Base-by-base conservation (phyloP, 148 eudicot genomes). In the Chenopodium quinoa region DNA sequence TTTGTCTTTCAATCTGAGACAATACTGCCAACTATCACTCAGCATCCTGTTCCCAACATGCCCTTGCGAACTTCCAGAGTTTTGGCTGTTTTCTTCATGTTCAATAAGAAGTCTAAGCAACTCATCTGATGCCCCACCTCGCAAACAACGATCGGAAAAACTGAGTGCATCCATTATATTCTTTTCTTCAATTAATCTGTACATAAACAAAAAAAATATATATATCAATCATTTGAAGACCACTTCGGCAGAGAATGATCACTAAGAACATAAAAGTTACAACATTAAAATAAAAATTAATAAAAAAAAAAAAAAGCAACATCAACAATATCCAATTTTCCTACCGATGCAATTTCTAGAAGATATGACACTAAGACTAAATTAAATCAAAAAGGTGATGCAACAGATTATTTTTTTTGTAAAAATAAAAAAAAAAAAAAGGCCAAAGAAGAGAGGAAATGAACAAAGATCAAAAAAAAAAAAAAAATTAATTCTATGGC, bases 131-230 rank as follows among this genome's bases (percentile, higher is more conserved):
- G 98, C 99, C 78, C 98, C 99, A 85, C 83, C 86, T 31, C 94
- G 92, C 82, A 97, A 83, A 87, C 89, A 97, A 46, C 99, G 99
- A 88, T 97, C 98, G 40, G 99, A 94, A 69, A 97, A 89, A 84
- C 98, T 98, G 80, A 96, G 99, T 20, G 99, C 99, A 89, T 97
- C 99, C 91, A 88, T 74, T 62, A 94, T 81, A 79, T 97, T 94
- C 50, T 93, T 97, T 80, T 97, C 99, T 81, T 92, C 93, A 56
- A 94, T 92, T 81, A 92, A 84, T 78, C 99, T 94, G 90, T 63
- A 75, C 37, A 47, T 67, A 29, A 40, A 47, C 47, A 60, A 71
- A 14, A 67, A 12, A 47, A 47, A 71, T 11, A 72, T 63, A 50
- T 63, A 37, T 19, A 69, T 16, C 27, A 34, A 69, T 69, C 47